Percentiles rank a stretch among this genome's conserved stretches.
Evolutionary conservation across 768 basidiomycete species (phyloP).

Genomic region (Russula sp.): DNA sequence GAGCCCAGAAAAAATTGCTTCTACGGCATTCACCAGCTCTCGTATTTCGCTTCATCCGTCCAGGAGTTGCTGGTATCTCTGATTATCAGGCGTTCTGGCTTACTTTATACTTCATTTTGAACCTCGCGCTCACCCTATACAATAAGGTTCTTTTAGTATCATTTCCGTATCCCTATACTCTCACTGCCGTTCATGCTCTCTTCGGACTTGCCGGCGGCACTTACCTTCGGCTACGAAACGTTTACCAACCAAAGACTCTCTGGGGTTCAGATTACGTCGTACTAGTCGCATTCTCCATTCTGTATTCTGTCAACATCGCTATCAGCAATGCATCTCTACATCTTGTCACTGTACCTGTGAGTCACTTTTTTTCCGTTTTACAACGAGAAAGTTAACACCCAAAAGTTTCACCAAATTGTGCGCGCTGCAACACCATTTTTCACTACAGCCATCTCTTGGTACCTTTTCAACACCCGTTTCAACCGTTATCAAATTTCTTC

Average conservation of each 20-base stretch:
- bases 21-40: background rate
- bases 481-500: slow-evolving; percentile 59
- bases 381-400: background rate
- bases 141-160: slow-evolving; percentile 89
- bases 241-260: slow-evolving; percentile 52
- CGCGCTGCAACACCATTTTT: slow-evolving; percentile 91
- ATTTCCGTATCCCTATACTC: slow-evolving; percentile 94
- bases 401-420: slow-evolving; percentile 93
- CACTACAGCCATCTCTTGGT: slow-evolving; percentile 68
- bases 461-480: slow-evolving; percentile 57
- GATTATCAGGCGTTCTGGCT: slow-evolving; percentile 49
- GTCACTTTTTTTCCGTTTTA: slow-evolving; percentile 27
- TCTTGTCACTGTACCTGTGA: slow-evolving; percentile 82
- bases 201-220: slow-evolving; percentile 80
- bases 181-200: slow-evolving; percentile 88
- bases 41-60: background rate
- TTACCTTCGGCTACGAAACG: slow-evolving; percentile 47
- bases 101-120: slow-evolving; percentile 78
- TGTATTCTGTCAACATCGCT: slow-evolving; percentile 92
- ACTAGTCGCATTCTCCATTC: slow-evolving; percentile 72
- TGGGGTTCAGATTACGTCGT: slow-evolving; percentile 46
- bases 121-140: slow-evolving; percentile 86
- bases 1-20: background rate
- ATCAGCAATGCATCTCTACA: slow-evolving; percentile 88
- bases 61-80: background rate